Evolutionary conservation across 2,329 filamentous ascomycete species (phyloP), one percentile per base, ranked within the genome.

Genomic region (Orbilia brochopaga): DNA sequence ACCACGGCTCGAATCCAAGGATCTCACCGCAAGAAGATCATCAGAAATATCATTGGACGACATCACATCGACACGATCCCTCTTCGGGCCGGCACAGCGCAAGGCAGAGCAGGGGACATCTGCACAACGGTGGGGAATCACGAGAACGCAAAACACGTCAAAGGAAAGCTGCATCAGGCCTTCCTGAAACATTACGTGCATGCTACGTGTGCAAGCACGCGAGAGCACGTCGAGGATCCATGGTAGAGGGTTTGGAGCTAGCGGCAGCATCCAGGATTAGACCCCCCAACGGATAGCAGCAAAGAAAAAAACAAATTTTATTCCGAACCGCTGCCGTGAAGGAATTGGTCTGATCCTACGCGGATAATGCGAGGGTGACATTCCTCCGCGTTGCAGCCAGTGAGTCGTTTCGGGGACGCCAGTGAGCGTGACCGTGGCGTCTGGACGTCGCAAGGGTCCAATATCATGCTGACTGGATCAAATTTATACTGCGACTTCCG

Each of bases 141-240:
- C 44, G 8, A 61, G 15, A 62, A 62, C 58, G 58, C 58, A 24
- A 62, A 35, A 62, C 58, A 62, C 35, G 35, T 46, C 37, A 62
- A 44, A 27, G n/a, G 21, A 40, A n/a, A 11, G 32, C 21, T 46
- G 48, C 32, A 54, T 61, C 58, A 62, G 58, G 58, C 58, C 58
- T 15, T 53, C 58, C 21, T 21, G 17, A 54, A 21, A 54, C 48
- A 53, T 46, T 15, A 37, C 32, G 30, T 19, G 35, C 27, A 44
- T 17, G 30, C 50, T 48, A 30, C 50, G 35, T 53, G 46, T 44
- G 8, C 10, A 51, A 8, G 23, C 23, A 23, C n/a, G 37, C 13
- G 37, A 17, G 23, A 46, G 40, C 40, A 50, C 2, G 17, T 50
- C 11, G 46, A 21, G 46, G 46, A 48, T 48, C 37, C 57, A 48